These are phyloP conservation scores for Neurospora hispaniola DNA, from an alignment of 495 filamentous ascomycete species.

Conservation along the genomic window DNA sequence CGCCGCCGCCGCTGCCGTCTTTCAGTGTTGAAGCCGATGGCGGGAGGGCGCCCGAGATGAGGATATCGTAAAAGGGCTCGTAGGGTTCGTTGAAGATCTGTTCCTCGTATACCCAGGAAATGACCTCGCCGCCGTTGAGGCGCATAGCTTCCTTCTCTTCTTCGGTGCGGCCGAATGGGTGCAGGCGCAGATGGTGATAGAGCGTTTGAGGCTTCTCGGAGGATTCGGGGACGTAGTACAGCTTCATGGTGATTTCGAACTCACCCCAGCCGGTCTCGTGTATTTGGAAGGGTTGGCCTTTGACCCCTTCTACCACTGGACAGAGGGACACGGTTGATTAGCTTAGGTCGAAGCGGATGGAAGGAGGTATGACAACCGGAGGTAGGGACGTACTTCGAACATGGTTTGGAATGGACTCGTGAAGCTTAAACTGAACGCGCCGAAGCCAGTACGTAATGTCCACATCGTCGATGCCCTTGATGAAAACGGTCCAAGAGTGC, in stretches of 20 bases:
- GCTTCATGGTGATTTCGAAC: conserved; percentile 88
- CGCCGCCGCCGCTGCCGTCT: conserved; percentile 10
- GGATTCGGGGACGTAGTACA: conserved; percentile 79
- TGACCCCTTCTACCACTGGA: conserved; percentile 45
- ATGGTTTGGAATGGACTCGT: conserved; percentile 86
- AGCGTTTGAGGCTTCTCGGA: conserved; percentile 85
- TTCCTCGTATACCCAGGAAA: conserved; percentile 75
- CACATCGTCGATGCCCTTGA: conserved; percentile 72
- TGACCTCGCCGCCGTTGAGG: conserved; percentile 52
- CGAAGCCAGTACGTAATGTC: conserved; percentile 93
- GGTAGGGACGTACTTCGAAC: conserved; percentile 47
- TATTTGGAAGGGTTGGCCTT: conserved; percentile 71
- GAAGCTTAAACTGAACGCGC: conserved; percentile 94
- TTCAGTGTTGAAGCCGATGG: conserved; percentile 15
- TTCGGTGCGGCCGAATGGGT: conserved; percentile 72
- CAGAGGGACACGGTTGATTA: neutral
- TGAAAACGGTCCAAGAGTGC: conserved; percentile 89
- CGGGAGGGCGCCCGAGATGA: conserved; percentile 52
- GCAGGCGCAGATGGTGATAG: conserved; percentile 82
- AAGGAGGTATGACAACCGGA: neutral
- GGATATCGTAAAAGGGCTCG: conserved; percentile 72
- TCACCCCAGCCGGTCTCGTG: conserved; percentile 94
- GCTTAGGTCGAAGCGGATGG: neutral
- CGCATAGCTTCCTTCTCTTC: conserved; percentile 57
- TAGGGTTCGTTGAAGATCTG: conserved; percentile 94